Conservation (phyloP, 352 stramenopile species). For the Phytophthora europaea region DNA sequence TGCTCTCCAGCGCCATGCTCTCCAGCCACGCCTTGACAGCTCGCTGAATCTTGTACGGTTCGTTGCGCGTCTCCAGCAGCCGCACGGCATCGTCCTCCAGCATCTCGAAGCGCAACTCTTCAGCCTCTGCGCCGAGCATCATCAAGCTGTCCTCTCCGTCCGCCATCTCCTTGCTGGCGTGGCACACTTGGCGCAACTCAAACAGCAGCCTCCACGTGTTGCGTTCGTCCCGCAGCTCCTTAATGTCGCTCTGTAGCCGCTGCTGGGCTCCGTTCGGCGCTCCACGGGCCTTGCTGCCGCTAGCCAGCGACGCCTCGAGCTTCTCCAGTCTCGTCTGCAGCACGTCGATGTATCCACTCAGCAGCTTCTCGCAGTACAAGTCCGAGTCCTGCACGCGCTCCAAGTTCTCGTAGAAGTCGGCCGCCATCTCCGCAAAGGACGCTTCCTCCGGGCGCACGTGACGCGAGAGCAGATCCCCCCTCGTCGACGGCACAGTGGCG, state of each 20-base stretch:
- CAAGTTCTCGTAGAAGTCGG: slow-evolving; percentile 82
- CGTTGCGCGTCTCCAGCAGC: slow-evolving; percentile 64
- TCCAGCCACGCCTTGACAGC: slow-evolving; percentile 87
- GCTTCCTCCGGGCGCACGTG: slow-evolving; percentile 80
- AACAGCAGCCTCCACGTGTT: slow-evolving; percentile 89
- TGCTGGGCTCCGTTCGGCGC: slow-evolving; percentile 32
- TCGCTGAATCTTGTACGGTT: slow-evolving; percentile 76
- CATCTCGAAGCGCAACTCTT: slow-evolving; percentile 78
- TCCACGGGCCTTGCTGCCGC: slow-evolving; percentile 30
- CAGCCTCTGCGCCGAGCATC: slow-evolving; percentile 45
- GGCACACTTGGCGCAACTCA: slow-evolving; percentile 77
- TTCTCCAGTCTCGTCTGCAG: slow-evolving; percentile 73
- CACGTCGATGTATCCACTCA: slow-evolving; percentile 83
- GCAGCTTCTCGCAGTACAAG: slow-evolving; percentile 75
- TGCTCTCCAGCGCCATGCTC: slow-evolving; percentile 78
- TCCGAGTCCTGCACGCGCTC: slow-evolving; percentile 78
- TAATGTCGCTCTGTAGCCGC: slow-evolving; percentile 60
- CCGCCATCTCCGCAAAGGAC: slow-evolving; percentile 78
- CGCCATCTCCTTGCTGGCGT: slow-evolving; percentile 33
- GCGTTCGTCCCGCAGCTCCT: slow-evolving; percentile 78
- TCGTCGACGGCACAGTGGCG: slow-evolving; percentile 34
- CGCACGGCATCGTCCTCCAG: slow-evolving; percentile 81
- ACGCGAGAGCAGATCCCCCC: slow-evolving; percentile 51
- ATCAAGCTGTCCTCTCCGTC: slow-evolving; percentile 50
- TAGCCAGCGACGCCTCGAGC: slow-evolving; percentile 45